Evolutionary conservation across 2,329 filamentous ascomycete genomes (phyloP).

Genomic region (Penicillium sp.): DNA sequence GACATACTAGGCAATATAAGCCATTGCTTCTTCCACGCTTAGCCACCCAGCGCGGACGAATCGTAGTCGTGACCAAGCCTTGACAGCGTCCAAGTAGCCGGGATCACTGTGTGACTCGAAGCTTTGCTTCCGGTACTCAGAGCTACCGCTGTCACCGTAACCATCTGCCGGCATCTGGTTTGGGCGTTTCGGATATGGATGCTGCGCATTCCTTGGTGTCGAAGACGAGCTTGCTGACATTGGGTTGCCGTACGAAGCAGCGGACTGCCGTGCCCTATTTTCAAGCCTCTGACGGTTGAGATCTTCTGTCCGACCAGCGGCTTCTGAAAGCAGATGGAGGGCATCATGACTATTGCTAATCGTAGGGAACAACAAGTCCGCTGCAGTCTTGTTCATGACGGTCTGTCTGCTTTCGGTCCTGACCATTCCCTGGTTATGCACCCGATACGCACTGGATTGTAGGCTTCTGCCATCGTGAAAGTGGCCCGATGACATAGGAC

Average conservation of each 20-base stretch:
- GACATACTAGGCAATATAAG: constrained; percentile 83
- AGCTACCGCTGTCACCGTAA: constrained; percentile 35
- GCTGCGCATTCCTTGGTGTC: constrained; percentile 27
- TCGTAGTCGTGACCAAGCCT: constrained; percentile 85
- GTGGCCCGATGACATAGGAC: constrained; percentile 23
- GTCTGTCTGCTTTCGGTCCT: constrained; percentile 42
- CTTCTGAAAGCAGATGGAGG: constrained; percentile 85
- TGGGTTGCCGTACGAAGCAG: constrained; percentile 37
- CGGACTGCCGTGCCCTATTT: constrained; percentile 40
- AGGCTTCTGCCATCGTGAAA: constrained; percentile 26
- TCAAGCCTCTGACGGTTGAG: constrained; percentile 46
- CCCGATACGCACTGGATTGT: constrained; percentile 22
- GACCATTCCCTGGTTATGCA: constrained; percentile 28
- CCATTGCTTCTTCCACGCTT: constrained; percentile 85
- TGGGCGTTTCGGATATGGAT: constrained; percentile 32
- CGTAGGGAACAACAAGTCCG: constrained; percentile 58
- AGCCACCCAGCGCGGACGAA: constrained; percentile 98
- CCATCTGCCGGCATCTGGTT: constrained; percentile 46
- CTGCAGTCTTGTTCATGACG: constrained; percentile 58
- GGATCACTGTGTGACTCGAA: constrained; percentile 31
- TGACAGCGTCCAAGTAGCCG: constrained; percentile 61
- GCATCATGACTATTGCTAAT: constrained; percentile 92
- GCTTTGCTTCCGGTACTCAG: constrained; percentile 24
- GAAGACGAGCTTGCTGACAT: constrained; percentile 34
- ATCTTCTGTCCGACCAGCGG: constrained; percentile 55